These are phyloP conservation scores for Cyclotella cryptica DNA, from an alignment of 108 stramenopile species.

Conservation along the genomic window DNA sequence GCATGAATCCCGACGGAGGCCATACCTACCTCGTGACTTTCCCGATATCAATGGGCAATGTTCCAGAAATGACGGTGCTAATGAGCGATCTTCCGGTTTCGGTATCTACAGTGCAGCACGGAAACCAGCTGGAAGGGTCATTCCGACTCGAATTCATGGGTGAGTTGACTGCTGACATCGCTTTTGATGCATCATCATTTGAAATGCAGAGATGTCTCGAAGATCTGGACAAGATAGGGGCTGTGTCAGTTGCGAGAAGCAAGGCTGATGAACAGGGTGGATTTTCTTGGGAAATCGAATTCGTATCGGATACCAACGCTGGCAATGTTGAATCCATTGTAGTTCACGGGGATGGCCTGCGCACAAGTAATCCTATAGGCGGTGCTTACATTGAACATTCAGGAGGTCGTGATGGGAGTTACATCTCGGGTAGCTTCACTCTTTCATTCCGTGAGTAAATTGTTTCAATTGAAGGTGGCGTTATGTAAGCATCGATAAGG, in stretches of 20 bases:
- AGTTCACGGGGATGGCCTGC: conserved; percentile 54
- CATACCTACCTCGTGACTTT: conserved; percentile 80
- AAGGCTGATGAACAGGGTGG: conserved; percentile 59
- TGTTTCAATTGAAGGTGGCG: neutral
- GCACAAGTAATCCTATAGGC: conserved; percentile 47
- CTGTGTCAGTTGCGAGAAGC: conserved; percentile 63
- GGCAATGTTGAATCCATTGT: conserved; percentile 60
- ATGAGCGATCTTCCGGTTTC: conserved; percentile 62
- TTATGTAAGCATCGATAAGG: neutral
- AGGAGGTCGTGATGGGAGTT: conserved; percentile 49
- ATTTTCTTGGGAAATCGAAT: conserved; percentile 67
- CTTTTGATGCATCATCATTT: conserved; percentile 64
- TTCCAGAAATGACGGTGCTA: conserved; percentile 69
- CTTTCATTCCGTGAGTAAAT: conserved; percentile 35
- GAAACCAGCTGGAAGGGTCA: conserved; percentile 73
- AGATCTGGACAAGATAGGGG: conserved; percentile 60
- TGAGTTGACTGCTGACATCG: conserved; percentile 67
- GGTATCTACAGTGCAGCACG: conserved; percentile 66
- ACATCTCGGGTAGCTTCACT: conserved; percentile 43
- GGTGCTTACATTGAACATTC: conserved; percentile 43
- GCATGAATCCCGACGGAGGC: conserved; percentile 58
- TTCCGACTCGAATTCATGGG: conserved; percentile 74
- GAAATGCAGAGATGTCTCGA: conserved; percentile 62
- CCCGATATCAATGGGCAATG: conserved; percentile 68
- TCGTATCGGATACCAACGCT: conserved; percentile 67